phyloP scores from a whole-genome alignment of 2,329 filamentous ascomycete species.

The Mariannaea elegans region DNA sequence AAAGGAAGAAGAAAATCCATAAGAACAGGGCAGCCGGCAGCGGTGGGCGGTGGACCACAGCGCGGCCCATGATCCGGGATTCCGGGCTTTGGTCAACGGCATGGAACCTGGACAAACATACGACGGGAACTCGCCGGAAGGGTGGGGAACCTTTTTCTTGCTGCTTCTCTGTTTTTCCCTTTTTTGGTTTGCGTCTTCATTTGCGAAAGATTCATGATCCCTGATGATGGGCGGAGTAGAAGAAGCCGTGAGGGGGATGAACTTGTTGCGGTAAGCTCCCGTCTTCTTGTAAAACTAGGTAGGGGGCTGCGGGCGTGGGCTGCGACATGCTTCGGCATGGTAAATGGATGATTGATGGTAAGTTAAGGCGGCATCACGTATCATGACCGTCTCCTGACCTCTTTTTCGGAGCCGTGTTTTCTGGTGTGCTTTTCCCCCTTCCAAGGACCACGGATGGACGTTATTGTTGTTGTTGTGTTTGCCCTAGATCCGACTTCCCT shows the following conservation, averaged over 20 bases:
- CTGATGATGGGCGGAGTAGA: not conserved
- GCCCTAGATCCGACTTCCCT: conserved; percentile 20
- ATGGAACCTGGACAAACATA: conserved; percentile 24
- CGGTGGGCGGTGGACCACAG: conserved; percentile 11
- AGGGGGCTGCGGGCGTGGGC: not conserved
- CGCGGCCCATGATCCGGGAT: conserved; percentile 25
- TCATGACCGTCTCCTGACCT: conserved; percentile 30
- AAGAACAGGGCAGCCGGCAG: conserved; percentile 4
- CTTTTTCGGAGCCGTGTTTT: conserved; percentile 11
- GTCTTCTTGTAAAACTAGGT: not conserved
- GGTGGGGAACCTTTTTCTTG: conserved; percentile 4
- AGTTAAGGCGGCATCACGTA: conserved; percentile 4
- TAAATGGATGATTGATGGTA: conserved; percentile 6
- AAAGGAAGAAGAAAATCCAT: conserved; percentile 5
- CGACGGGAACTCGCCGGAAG: conserved; percentile 13
- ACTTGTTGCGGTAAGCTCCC: not conserved
- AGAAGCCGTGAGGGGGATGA: not conserved
- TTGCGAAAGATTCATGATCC: conserved; percentile 6
- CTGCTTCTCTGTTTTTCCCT: not conserved
- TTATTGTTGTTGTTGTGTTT: conserved; percentile 3
- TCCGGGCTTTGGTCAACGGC: conserved; percentile 22
- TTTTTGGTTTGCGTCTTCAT: conserved; percentile 3
- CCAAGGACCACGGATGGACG: conserved; percentile 9
- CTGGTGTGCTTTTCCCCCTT: conserved; percentile 16
- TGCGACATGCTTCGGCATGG: conserved; percentile 16